Conservation (phyloP, 2,329 filamentous ascomycete genomes). For the Huntiella moniliformis region DNA sequence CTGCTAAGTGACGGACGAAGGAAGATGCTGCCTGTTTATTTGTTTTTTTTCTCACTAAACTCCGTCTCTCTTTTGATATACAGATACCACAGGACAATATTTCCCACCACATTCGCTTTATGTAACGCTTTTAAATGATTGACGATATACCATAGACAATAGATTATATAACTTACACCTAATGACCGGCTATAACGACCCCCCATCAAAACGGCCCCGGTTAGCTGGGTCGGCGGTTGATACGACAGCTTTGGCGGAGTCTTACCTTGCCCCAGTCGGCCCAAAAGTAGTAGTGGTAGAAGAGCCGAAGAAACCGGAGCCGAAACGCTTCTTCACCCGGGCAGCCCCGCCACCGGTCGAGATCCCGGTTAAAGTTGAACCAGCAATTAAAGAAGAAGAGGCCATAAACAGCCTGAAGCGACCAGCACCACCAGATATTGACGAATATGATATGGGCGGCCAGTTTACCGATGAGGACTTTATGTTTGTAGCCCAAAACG, state of each 20-base stretch:
- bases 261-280: slow-evolving; percentile 7
- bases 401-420: not conserved
- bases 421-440: not conserved
- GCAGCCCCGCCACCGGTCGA: not conserved
- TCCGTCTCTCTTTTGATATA: too few species aligned
- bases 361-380: not conserved
- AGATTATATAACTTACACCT: not conserved
- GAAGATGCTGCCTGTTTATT: too few species aligned
- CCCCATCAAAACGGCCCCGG: slow-evolving; percentile 5
- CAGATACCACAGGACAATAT: too few species aligned
- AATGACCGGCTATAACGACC: slow-evolving; percentile 5
- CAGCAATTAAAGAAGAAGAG: not conserved
- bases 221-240: not conserved
- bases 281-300: not conserved
- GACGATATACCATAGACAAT: too few species aligned
- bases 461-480: slow-evolving; percentile 3
- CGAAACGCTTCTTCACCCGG: slow-evolving; percentile 4
- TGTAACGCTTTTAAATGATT: too few species aligned
- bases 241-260: slow-evolving; percentile 4
- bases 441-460: not conserved
- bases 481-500: slow-evolving; percentile 4
- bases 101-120: too few species aligned
- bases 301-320: not conserved
- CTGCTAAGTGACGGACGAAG: too few species aligned
- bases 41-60: too few species aligned